A percentile compares a stretch with the other conserved stretches of the same genome.
These are phyloP conservation scores for Fusarium sp. DNA, from an alignment of 2,329 filamentous ascomycete species.

Conservation along the genomic window DNA sequence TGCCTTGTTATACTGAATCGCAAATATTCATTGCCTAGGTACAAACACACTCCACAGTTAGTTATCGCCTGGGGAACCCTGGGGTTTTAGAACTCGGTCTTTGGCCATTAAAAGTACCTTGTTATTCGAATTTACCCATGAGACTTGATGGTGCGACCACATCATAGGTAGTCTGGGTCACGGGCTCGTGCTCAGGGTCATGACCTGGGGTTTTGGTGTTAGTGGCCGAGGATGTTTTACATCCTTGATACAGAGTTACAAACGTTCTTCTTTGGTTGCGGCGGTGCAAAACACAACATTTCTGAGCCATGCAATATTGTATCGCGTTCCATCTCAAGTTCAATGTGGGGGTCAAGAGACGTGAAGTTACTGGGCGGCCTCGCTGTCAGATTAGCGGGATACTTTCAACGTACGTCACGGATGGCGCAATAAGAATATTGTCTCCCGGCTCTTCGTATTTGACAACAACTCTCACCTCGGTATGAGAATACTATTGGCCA, in stretches of 20 bases:
- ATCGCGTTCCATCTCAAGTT: background rate
- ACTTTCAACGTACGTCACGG: constrained; percentile 8
- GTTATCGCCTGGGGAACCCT: constrained; percentile 23
- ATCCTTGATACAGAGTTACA: background rate
- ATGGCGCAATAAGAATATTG: constrained; percentile 13
- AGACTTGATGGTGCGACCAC: constrained; percentile 12
- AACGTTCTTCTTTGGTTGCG: constrained; percentile 1
- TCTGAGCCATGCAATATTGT: background rate
- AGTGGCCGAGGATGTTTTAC: constrained; percentile 8
- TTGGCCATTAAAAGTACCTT: background rate
- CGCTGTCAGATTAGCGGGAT: constrained; percentile 34
- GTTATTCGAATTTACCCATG: background rate
- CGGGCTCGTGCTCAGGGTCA: constrained; percentile 9
- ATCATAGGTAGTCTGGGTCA: background rate
- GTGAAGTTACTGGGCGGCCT: constrained; percentile 31
- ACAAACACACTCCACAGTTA: constrained; percentile 8
- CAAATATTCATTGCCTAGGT: background rate
- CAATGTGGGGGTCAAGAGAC: background rate
- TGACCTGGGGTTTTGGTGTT: constrained; percentile 7
- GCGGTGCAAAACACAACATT: constrained; percentile 22
- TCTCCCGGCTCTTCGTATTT: constrained; percentile 8
- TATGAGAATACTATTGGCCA: background rate
- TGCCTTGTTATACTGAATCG: background rate
- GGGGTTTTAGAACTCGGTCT: constrained; percentile 9
- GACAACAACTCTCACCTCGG: background rate